These are phyloP conservation scores for Populus alba DNA, from an alignment of 345 rosid species.

Conservation along the genomic window DNA sequence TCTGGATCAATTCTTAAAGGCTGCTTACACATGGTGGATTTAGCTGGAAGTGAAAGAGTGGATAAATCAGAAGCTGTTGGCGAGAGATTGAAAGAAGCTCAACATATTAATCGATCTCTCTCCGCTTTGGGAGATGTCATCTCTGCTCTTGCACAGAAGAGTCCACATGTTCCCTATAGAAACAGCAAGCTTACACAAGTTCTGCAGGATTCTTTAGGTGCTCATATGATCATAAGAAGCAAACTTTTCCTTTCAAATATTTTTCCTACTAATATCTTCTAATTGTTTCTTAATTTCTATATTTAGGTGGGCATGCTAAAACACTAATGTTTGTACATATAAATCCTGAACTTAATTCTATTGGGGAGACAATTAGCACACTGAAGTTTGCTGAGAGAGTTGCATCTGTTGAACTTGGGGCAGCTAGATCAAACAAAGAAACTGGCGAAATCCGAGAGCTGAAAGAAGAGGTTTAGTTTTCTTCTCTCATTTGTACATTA, in stretches of 20 bases:
- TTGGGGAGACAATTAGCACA: conserved; percentile 92
- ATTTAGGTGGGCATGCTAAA: conserved; percentile 93
- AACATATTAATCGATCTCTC: conserved; percentile 84
- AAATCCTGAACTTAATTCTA: conserved; percentile 75
- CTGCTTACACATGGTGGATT: conserved; percentile 92
- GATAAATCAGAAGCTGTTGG: conserved; percentile 97
- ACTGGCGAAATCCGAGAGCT: conserved; percentile 85
- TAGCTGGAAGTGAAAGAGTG: conserved; percentile 98
- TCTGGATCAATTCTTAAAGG: conserved; percentile 83
- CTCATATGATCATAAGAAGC: background rate
- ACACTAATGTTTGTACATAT: conserved; percentile 94
- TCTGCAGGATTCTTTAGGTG: conserved; percentile 90
- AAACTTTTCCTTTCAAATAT: background rate
- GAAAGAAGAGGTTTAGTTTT: conserved; percentile 72
- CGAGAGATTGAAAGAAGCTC: conserved; percentile 97
- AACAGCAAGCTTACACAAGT: conserved; percentile 99
- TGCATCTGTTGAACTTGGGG: conserved; percentile 90
- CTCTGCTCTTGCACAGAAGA: conserved; percentile 93
- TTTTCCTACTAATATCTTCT: background rate
- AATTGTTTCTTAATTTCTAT: background rate
- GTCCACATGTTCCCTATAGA: conserved; percentile 83
- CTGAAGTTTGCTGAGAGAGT: conserved; percentile 97
- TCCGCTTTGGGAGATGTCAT: conserved; percentile 97
- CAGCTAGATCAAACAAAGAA: conserved; percentile 90
- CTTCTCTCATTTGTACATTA: conserved; percentile 4